Evolutionary conservation across 805 yeast genomes (phyloP).

Genomic region (Candida silvicultrix): DNA sequence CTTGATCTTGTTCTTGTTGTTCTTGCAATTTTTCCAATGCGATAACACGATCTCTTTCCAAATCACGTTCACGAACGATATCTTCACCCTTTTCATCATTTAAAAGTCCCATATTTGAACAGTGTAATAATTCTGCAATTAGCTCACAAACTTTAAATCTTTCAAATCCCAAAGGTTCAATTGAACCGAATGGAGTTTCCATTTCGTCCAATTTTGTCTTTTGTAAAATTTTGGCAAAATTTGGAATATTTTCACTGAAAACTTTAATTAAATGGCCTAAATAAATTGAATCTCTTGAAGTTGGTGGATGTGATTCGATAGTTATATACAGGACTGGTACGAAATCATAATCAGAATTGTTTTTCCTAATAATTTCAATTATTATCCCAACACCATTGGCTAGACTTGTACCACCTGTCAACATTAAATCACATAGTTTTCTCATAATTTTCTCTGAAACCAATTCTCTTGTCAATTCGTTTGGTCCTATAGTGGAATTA

Average conservation of each 20-base stretch:
- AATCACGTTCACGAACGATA: conserved; percentile 63
- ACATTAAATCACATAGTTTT: conserved; percentile 69
- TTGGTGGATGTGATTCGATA: conserved; percentile 86
- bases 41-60: conserved; percentile 49
- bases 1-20: conserved; percentile 28
- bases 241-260: conserved; percentile 68
- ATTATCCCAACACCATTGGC: conserved; percentile 93
- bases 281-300: conserved; percentile 87
- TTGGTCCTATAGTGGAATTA: conserved; percentile 91
- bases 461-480: conserved; percentile 84
- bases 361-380: conserved; percentile 90
- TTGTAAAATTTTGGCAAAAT: conserved; percentile 56
- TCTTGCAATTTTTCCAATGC: conserved; percentile 26
- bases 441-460: conserved; percentile 69
- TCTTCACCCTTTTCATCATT: conserved; percentile 71
- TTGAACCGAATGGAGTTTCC: conserved; percentile 58
- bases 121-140: conserved; percentile 89
- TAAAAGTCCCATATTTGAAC: conserved; percentile 93
- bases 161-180: conserved; percentile 83
- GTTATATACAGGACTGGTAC: conserved; percentile 81
- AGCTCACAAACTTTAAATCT: conserved; percentile 86
- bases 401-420: conserved; percentile 78
- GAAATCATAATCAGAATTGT: conserved; percentile 91
- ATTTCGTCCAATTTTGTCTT: conserved; percentile 31
- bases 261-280: conserved; percentile 77